Conservation (phyloP, 2,329 filamentous ascomycete genomes). For the Ceratocystis eucalypticola region DNA sequence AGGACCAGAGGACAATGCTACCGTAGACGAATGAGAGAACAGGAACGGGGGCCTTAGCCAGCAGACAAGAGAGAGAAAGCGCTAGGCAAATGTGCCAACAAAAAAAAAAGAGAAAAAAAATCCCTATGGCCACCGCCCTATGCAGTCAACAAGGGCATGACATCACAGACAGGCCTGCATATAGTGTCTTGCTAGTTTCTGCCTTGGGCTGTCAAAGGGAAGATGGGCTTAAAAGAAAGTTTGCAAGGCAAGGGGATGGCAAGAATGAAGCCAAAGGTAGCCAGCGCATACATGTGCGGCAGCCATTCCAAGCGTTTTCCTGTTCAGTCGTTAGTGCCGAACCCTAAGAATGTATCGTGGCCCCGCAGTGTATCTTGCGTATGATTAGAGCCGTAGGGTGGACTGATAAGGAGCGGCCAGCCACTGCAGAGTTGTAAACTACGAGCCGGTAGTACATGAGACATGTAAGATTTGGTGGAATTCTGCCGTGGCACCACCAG, state of each 20-base stretch:
- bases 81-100: no score
- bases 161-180: background rate
- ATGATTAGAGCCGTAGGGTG: background rate
- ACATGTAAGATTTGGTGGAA: background rate
- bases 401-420: background rate
- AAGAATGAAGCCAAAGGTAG: background rate
- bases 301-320: background rate
- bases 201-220: background rate
- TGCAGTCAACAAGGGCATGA: background rate
- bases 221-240: no score
- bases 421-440: background rate
- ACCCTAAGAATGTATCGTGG: background rate
- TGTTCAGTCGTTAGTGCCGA: background rate
- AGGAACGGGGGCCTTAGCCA: background rate
- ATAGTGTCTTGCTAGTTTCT: background rate
- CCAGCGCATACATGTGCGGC: background rate
- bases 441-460: background rate
- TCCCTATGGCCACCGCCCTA: background rate
- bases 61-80: background rate
- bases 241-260: background rate
- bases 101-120: no score
- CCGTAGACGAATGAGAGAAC: background rate
- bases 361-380: background rate
- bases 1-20: conserved; percentile 4
- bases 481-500: background rate